These are phyloP conservation scores for Nannizziopsis barbatae DNA, from an alignment of 2,329 filamentous ascomycete genomes.

Conservation along the genomic window DNA sequence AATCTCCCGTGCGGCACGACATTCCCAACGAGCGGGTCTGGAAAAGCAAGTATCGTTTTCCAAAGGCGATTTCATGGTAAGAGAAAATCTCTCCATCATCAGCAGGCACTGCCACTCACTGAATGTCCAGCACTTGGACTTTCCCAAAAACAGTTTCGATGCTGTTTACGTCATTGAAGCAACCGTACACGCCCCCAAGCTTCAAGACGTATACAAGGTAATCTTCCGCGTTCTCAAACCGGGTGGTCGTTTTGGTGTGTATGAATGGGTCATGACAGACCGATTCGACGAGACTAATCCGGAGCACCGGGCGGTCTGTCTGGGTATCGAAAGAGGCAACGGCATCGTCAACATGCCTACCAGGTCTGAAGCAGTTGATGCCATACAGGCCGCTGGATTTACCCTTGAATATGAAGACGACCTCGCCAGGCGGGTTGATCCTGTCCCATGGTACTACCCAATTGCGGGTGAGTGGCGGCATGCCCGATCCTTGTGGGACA, in stretches of 20 bases:
- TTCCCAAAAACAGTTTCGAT: slow-evolving; percentile 21
- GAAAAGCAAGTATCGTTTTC: slow-evolving; percentile 17
- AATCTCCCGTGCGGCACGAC: slow-evolving; percentile 19
- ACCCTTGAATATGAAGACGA: slow-evolving; percentile 21
- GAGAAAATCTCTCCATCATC: not conserved
- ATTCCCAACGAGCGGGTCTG: slow-evolving; percentile 14
- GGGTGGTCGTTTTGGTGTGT: slow-evolving; percentile 46
- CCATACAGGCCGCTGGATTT: slow-evolving; percentile 21
- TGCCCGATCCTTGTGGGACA: slow-evolving; percentile 15
- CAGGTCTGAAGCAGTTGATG: slow-evolving; percentile 15
- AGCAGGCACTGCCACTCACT: not conserved
- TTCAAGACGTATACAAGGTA: slow-evolving; percentile 21
- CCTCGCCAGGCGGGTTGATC: slow-evolving; percentile 16
- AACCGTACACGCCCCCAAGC: slow-evolving; percentile 21
- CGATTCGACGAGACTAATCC: slow-evolving; percentile 19
- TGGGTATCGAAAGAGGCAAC: slow-evolving; percentile 23
- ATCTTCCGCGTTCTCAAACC: slow-evolving; percentile 24
- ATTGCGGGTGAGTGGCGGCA: slow-evolving; percentile 15
- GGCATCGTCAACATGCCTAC: slow-evolving; percentile 21
- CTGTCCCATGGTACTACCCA: slow-evolving; percentile 20
- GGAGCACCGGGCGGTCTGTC: slow-evolving; percentile 19
- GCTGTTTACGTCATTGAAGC: slow-evolving; percentile 25
- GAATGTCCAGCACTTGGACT: slow-evolving; percentile 16
- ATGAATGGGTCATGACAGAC: slow-evolving; percentile 56
- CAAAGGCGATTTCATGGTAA: slow-evolving; percentile 21